Conservation (phyloP, 2,329 filamentous ascomycete genomes). For the Dactylellina drechsleri region DNA sequence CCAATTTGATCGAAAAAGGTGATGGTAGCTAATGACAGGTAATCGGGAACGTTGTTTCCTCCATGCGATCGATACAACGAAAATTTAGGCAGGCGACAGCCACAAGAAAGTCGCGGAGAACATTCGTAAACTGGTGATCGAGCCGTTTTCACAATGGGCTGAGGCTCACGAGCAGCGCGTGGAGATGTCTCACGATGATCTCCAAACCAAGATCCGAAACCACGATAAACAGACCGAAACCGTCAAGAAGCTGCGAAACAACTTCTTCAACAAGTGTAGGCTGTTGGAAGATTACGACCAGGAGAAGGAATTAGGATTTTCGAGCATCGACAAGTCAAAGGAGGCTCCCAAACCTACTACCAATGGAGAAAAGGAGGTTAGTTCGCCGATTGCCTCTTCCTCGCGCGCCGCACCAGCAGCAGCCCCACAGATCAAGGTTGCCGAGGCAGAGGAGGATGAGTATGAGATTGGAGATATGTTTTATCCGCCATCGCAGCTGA, state of each 20-base stretch:
- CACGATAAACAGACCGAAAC: constrained; percentile 90
- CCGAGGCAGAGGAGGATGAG: constrained; percentile 75
- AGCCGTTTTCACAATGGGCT: constrained; percentile 94
- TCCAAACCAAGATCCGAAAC: constrained; percentile 88
- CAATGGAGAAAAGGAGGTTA: constrained; percentile 58
- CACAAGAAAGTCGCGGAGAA: constrained; percentile 96
- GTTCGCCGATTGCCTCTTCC: constrained; percentile 63
- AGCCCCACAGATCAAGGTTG: constrained; percentile 84
- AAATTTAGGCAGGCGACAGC: constrained; percentile 77
- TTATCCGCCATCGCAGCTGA: constrained; percentile 85
- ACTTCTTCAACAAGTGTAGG: constrained; percentile 99
- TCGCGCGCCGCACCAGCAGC: too few relatives aligned
- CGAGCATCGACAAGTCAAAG: constrained; percentile 73
- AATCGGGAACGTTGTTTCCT: constrained; percentile 14
- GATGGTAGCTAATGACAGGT: constrained; percentile 17
- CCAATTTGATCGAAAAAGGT: constrained; percentile 9
- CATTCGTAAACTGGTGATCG: constrained; percentile 93
- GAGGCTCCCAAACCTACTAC: constrained; percentile 69
- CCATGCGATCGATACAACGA: constrained; percentile 25
- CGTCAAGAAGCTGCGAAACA: constrained; percentile 91
- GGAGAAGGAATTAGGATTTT: constrained; percentile 97
- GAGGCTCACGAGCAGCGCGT: constrained; percentile 91
- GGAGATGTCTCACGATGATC: constrained; percentile 92
- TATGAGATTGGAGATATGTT: constrained; percentile 90
- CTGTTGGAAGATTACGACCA: constrained; percentile 96